A percentile compares a stretch with the other conserved stretches of the same genome.
Evolutionary conservation across 176 grass and related monocot genomes (phyloP).

Genomic region (Bonia amplexicaulis): DNA sequence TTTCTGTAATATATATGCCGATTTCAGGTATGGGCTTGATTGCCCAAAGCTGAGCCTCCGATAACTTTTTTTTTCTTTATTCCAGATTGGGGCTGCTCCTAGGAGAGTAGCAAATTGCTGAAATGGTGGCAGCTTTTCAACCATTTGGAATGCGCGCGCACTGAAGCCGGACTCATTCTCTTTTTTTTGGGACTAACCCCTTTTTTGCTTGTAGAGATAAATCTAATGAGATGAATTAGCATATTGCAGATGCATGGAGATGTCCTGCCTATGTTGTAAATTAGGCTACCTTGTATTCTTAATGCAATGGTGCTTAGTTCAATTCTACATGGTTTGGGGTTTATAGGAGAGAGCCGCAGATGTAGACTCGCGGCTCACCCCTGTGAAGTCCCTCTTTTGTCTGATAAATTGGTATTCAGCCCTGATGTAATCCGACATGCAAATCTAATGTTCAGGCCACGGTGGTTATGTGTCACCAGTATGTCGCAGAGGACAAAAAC

Average conservation of each 20-base stretch:
- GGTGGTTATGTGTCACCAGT: background rate
- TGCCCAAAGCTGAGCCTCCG: conserved; percentile 1
- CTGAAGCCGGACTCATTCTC: conserved; percentile 1
- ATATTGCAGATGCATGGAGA: conserved; percentile 30
- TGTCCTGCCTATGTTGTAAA: conserved; percentile 54
- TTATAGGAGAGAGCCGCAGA: background rate
- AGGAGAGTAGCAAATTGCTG: conserved; percentile 26
- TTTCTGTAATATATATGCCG: background rate
- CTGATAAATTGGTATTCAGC: background rate
- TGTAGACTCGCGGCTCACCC: background rate
- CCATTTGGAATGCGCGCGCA: conserved; percentile 15
- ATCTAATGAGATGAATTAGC: conserved; percentile 33
- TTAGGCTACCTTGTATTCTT: conserved; percentile 34
- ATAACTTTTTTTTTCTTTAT: background rate
- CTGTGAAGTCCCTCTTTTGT: conserved; percentile 1
- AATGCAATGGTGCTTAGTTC: background rate
- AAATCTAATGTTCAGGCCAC: conserved; percentile 1
- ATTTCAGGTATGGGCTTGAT: conserved; percentile 22
- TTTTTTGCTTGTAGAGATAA: conserved; percentile 25
- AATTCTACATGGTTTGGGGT: conserved; percentile 2
- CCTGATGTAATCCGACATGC: background rate
- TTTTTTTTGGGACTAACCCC: background rate
- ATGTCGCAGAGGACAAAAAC: background rate
- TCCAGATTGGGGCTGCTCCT: conserved; percentile 32
- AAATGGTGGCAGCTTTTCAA: background rate